phyloP scores from a whole-genome alignment of 164 flowering plant genomes.

The Protea cynaroides region DNA sequence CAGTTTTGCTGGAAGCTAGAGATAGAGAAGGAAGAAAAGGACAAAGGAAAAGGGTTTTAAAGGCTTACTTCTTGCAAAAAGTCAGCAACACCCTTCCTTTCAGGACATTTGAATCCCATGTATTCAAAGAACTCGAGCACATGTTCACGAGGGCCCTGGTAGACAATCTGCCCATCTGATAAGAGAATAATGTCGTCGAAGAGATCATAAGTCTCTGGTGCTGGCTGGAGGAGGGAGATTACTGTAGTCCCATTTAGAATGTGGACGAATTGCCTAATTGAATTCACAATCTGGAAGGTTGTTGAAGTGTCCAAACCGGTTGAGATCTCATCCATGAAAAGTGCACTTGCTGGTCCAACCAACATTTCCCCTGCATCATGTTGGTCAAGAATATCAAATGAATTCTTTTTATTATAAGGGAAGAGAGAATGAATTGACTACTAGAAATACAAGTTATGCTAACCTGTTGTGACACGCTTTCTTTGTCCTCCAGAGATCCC shows the following conservation, averaged over 20 bases:
- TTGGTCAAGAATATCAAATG: not conserved
- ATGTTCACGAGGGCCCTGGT: slow-evolving; percentile 45
- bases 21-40: not conserved
- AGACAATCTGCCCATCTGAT: slow-evolving; percentile 27
- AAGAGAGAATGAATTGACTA: not conserved
- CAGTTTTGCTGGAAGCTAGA: not conserved
- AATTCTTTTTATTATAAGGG: not conserved
- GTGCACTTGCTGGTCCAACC: slow-evolving; percentile 67
- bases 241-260: slow-evolving; percentile 54
- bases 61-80: slow-evolving; percentile 27
- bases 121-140: slow-evolving; percentile 17
- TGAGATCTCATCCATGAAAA: slow-evolving; percentile 90
- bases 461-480: slow-evolving; percentile 8
- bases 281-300: slow-evolving; percentile 64
- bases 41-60: not conserved
- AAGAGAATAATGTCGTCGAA: slow-evolving; percentile 18
- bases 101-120: slow-evolving; percentile 15
- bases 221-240: slow-evolving; percentile 51
- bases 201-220: slow-evolving; percentile 47
- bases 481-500: slow-evolving; percentile 8
- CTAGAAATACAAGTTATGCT: not conserved
- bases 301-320: slow-evolving; percentile 87
- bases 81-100: slow-evolving; percentile 14
- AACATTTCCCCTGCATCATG: slow-evolving; percentile 60
- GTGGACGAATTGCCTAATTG: slow-evolving; percentile 49